These are phyloP conservation scores for Penicillium waksmanii DNA, from an alignment of 495 filamentous ascomycete species.

Conservation along the genomic window DNA sequence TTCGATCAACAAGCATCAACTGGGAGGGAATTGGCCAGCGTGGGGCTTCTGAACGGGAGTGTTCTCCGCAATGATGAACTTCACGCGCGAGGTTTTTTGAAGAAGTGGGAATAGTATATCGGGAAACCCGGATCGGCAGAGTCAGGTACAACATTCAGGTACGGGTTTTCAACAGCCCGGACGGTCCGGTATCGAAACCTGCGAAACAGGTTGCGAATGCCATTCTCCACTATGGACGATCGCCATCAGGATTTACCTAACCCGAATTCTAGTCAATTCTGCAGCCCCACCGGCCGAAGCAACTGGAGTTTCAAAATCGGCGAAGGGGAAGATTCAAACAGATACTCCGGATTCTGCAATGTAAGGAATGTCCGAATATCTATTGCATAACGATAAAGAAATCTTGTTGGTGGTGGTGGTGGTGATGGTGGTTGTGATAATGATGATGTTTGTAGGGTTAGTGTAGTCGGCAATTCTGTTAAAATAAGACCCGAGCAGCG, in stretches of 20 bases:
- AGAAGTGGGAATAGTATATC: not conserved
- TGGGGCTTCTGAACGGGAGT: not conserved
- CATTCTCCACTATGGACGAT: conserved; percentile 11
- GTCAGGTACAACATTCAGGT: not conserved
- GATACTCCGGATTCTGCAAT: too few species aligned
- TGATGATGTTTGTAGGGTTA: too few species aligned
- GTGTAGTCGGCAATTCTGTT: too few species aligned
- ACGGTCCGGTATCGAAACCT: not conserved
- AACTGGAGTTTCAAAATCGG: not conserved
- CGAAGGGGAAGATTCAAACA: not conserved
- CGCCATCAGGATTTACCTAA: conserved; percentile 12
- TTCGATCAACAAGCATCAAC: not conserved
- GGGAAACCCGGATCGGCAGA: conserved; percentile 4
- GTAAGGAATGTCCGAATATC: too few species aligned
- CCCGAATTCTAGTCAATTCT: not conserved
- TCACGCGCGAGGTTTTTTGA: not conserved
- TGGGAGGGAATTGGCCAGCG: not conserved
- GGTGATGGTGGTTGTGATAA: too few species aligned
- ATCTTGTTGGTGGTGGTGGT: too few species aligned
- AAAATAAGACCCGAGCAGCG: too few species aligned
- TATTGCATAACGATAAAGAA: too few species aligned
- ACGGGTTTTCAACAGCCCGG: not conserved
- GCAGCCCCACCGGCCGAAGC: not conserved
- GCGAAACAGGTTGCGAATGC: conserved; percentile 10
- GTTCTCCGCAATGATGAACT: not conserved